Base-by-base conservation (phyloP, 768 basidiomycete species). In the Tricholoma flavovirens region DNA sequence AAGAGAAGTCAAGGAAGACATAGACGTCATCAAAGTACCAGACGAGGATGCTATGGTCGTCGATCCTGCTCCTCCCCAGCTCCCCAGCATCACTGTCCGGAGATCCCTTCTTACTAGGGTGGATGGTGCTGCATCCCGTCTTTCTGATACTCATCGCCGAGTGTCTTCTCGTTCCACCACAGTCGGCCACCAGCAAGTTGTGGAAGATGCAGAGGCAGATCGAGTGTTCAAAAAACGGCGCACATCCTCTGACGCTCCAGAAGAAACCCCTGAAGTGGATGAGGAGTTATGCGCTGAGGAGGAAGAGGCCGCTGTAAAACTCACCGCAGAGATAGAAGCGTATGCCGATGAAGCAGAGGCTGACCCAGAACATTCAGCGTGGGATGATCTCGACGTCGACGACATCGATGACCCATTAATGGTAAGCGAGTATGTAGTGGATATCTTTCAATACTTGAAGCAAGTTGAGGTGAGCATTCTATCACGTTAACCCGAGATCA, bases 371-470 rank as follows among this genome's bases (percentile, higher is more conserved):
- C 74, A 77, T 75, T 77, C 77, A 10, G 62, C 71, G 36, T 98
- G 93, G 95, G 89, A 89, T 29, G 96, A 98, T 65, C 80, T 98
- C 14, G 97, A 99, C 60, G 86, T 84, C 1, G 93, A 95, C 46
- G 97, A 99, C 66, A 81, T 73, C 17, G 93, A 94, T 50, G 96
- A 99, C 66, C 97, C 96, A 12, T 77, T 92, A 58, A 98, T 98
- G 95, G 95, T 97, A 61, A 88, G 87, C 73, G 93, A 98, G 71
- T 99, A 99, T 66, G 95, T 97, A 51, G 77, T 77, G 22, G 97
- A 98, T 56, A 94, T 98, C 59, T 95, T 94, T 74, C 76, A 88
- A 55, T 98, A 99, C 73, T 80, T 98, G 74, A 90, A 92, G 68
- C 73, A 83, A 61, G 77, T 90, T 56, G 94, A 99, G 84, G 96